These are phyloP conservation scores for Melaleuca quinquenervia DNA, from an alignment of 345 rosid genomes.

Conservation along the genomic window DNA sequence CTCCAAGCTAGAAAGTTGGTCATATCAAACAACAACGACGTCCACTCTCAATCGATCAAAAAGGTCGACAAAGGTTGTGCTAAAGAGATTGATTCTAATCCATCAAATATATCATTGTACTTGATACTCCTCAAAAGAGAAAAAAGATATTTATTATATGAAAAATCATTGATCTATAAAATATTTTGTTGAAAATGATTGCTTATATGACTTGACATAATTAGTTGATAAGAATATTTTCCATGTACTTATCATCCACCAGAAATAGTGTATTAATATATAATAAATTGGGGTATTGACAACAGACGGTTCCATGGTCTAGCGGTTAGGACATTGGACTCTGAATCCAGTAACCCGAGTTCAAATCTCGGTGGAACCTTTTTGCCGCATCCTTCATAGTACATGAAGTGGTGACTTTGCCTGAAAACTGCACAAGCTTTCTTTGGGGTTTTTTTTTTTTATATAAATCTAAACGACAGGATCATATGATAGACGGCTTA, in stretches of 20 bases:
- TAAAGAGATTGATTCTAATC: background rate
- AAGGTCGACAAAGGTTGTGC: background rate
- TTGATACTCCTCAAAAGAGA: background rate
- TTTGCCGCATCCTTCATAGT: background rate
- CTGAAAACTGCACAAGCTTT: background rate
- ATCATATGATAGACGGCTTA: background rate
- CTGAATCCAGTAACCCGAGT: constrained; percentile 97
- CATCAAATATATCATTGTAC: rapidly evolving
- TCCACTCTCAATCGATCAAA: background rate
- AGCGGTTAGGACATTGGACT: constrained; percentile 93
- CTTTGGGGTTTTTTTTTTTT: no score
- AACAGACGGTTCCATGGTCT: constrained; percentile 43
- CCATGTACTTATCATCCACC: background rate
- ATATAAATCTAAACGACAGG: rapidly evolving
- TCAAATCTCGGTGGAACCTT: constrained; percentile 94
- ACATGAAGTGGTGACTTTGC: no score
- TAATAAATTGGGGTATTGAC: no score
- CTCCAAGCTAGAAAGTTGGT: background rate
- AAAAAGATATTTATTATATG: background rate
- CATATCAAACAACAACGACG: background rate
- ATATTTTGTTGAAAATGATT: background rate
- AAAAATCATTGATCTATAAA: background rate
- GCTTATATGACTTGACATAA: background rate
- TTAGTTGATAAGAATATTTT: background rate
- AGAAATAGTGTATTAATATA: no score